Conservation (phyloP, 192 early-diverging fungal genomes). For the Spizellomyces sp. region DNA sequence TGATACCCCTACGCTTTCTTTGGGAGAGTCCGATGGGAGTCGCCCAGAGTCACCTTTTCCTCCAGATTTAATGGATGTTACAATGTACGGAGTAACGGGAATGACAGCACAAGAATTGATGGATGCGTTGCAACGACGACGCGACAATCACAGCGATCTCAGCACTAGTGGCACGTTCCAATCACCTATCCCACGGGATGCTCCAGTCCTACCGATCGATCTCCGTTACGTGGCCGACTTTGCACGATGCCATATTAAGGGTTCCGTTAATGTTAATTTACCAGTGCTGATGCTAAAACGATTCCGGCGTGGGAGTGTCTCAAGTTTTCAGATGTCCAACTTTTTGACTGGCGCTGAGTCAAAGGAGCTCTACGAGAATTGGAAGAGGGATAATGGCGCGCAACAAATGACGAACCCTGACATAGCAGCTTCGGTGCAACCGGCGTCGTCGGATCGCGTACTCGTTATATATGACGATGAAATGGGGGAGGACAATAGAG, state of each 20-base stretch:
- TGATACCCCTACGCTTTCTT: no score
- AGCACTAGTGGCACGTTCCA: no score
- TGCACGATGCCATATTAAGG: constrained; percentile 14
- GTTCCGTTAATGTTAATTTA: constrained; percentile 39
- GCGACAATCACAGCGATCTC: no score
- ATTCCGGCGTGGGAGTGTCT: constrained; percentile 32
- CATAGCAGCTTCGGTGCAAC: background rate
- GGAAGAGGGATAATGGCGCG: constrained; percentile 23
- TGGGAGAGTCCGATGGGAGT: no score
- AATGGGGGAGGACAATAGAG: constrained; percentile 18
- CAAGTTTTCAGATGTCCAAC: constrained; percentile 38
- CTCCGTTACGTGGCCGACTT: constrained; percentile 33
- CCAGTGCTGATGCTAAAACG: constrained; percentile 48
- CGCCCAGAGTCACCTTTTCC: no score
- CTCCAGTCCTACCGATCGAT: constrained; percentile 31
- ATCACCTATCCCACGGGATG: background rate
- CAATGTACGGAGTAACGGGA: no score
- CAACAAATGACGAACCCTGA: background rate
- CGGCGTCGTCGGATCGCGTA: background rate
- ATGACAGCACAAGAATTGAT: no score
- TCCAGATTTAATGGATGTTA: no score
- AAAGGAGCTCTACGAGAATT: constrained; percentile 29
- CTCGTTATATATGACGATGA: constrained; percentile 32
- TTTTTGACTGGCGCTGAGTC: constrained; percentile 36
- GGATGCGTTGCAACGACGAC: no score